These are phyloP conservation scores for Microascus cirrosus DNA, from an alignment of 2,329 filamentous ascomycete genomes.

Conservation along the genomic window DNA sequence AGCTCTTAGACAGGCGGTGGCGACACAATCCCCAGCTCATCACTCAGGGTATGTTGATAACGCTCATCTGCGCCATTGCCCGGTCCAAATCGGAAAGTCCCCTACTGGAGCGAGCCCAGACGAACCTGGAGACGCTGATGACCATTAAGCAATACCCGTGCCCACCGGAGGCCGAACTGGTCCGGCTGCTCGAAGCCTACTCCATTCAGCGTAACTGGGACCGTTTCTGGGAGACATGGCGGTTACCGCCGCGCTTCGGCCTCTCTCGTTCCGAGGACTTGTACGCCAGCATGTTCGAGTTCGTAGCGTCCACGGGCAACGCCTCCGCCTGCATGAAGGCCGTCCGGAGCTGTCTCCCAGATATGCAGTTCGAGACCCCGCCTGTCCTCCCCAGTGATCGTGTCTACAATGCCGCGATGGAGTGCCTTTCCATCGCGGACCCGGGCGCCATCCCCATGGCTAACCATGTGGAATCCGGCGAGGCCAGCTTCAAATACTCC, in stretches of 20 bases:
- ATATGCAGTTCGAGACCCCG: slow-evolving; percentile 46
- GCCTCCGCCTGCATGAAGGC: slow-evolving; percentile 31
- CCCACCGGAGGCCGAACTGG: slow-evolving; percentile 23
- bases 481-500: slow-evolving; percentile 9
- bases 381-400: slow-evolving; percentile 29
- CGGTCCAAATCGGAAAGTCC: slow-evolving; percentile 16
- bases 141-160: slow-evolving; percentile 22
- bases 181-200: slow-evolving; percentile 33
- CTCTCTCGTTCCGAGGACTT: slow-evolving; percentile 35
- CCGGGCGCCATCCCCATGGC: slow-evolving; percentile 24
- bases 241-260: slow-evolving; percentile 37
- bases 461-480: not conserved
- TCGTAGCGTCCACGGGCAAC: slow-evolving; percentile 32
- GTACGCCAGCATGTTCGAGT: slow-evolving; percentile 42
- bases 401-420: slow-evolving; percentile 35
- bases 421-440: slow-evolving; percentile 45
- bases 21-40: slow-evolving; percentile 31
- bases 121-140: slow-evolving; percentile 33
- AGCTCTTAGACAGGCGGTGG: slow-evolving; percentile 2
- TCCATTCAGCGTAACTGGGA: slow-evolving; percentile 36
- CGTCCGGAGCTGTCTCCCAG: slow-evolving; percentile 41
- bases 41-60: slow-evolving; percentile 34
- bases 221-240: slow-evolving; percentile 51
- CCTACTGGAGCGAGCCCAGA: slow-evolving; percentile 25
- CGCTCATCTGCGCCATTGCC: slow-evolving; percentile 29